Base-by-base conservation (phyloP, 192 early-diverging fungal genomes). In the Jimgerdemannia flammicorona region DNA sequence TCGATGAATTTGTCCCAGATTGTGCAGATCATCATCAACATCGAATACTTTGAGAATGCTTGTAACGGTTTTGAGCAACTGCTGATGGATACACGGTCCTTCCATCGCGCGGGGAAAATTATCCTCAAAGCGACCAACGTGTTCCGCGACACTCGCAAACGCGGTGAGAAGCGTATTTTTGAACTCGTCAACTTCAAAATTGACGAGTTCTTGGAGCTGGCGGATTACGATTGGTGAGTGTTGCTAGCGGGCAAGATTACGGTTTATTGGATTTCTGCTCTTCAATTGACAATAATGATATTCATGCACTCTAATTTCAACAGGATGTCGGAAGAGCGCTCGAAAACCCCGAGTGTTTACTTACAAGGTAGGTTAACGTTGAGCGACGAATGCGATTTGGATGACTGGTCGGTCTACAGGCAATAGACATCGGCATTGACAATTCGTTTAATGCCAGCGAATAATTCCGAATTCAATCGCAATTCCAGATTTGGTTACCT, bases 1-100 rank as follows among this genome's bases (percentile, higher is more conserved):
- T 88, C 85, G 3, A 87, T 82, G 65, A 93, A 90, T 72, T 80
- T 96, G n/a, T 90, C 91, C 2, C 90, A 93, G 71, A 93, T 92
- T 69, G 86, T 92, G n/a, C 95, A 96, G 76, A 94, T 95, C 29
- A 88, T 95, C 59, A 88, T 93, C 77, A 95, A 96, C 74, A 78
- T 93, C 39, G 92, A 94, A 71, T 94, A 86, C 70, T 92, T 94
- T 74, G 85, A 90, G 70, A 74, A 83, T 43, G 90, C 90, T 0
- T 92, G 91, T 69, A 75, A 75, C 0, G 90, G 95, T 76, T 91
- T 96, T 80, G 95, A 96, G 82, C 78, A 85, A 70, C 77, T 95
- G n/a, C 73, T 96, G 64, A 88, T 86, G 76, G 89, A 95, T 66
- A 85, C 70, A 20, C 87, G 91, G 72, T 87, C 85, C 4, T 87